Percentiles rank a stretch among this genome's conserved stretches.
Evolutionary conservation across 2,329 filamentous ascomycete species (phyloP).

Genomic region (Fusarium annulatum): DNA sequence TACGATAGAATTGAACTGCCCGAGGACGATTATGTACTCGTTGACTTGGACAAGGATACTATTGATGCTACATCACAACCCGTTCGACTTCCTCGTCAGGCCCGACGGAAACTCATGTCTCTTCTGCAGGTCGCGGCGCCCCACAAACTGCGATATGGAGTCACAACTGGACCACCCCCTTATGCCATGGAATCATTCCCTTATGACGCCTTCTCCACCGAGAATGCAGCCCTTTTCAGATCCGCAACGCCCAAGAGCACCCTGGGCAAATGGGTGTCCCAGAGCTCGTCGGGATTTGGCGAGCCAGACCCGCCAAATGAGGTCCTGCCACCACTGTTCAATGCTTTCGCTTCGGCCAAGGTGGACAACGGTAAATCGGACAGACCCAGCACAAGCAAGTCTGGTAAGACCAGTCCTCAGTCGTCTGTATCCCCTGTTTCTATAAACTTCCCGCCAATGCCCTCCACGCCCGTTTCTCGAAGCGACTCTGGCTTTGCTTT

Average conservation of each 20-base stretch:
- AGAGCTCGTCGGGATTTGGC: constrained; percentile 90
- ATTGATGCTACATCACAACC: constrained; percentile 87
- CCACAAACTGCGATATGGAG: constrained; percentile 87
- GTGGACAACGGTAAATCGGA: constrained; percentile 75
- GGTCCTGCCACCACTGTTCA: constrained; percentile 79
- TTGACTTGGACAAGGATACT: constrained; percentile 90
- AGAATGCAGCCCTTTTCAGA: constrained; percentile 84
- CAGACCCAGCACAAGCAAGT: constrained; percentile 80
- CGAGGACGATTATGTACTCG: constrained; percentile 94
- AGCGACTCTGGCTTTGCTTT: constrained; percentile 93
- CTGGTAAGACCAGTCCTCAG: constrained; percentile 69
- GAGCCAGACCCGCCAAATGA: constrained; percentile 66
- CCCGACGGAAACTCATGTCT: constrained; percentile 88
- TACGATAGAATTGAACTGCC: constrained; percentile 89
- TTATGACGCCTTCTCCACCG: constrained; percentile 87
- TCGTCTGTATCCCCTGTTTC: constrained; percentile 81
- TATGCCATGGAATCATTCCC: constrained; percentile 95
- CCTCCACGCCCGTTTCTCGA: constrained; percentile 82
- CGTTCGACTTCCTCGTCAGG: constrained; percentile 84
- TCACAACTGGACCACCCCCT: constrained; percentile 86
- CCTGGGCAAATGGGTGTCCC: constrained; percentile 85
- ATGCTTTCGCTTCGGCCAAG: constrained; percentile 85
- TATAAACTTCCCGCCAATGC: constrained; percentile 78
- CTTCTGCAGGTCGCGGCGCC: constrained; percentile 90
- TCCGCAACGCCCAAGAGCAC: constrained; percentile 76